Evolutionary conservation across 2,329 filamentous ascomycete species (phyloP).

Genomic region (Neurospora sp.): DNA sequence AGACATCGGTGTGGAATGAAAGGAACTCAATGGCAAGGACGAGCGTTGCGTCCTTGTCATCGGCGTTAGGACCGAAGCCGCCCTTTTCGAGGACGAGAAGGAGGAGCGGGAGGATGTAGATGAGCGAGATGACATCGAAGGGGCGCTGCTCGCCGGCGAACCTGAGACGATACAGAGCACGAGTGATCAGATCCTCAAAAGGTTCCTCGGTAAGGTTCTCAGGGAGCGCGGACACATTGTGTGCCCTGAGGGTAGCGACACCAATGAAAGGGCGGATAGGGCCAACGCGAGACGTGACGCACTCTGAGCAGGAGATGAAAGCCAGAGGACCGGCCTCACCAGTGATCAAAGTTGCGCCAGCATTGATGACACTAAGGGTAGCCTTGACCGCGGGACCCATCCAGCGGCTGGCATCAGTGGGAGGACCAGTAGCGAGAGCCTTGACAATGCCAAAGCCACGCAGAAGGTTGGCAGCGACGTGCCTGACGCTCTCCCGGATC

Average conservation of each 20-base stretch:
- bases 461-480: slow-evolving; percentile 59
- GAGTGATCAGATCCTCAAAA: slow-evolving; percentile 75
- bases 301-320: slow-evolving; percentile 71
- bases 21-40: slow-evolving; percentile 83
- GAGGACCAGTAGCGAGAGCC: slow-evolving; percentile 73
- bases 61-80: slow-evolving; percentile 61
- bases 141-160: slow-evolving; percentile 91
- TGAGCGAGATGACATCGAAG: slow-evolving; percentile 78
- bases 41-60: slow-evolving; percentile 83
- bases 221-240: slow-evolving; percentile 63
- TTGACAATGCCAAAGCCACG: slow-evolving; percentile 81
- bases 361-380: slow-evolving; percentile 64
- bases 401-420: slow-evolving; percentile 83
- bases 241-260: slow-evolving; percentile 72
- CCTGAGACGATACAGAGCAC: slow-evolving; percentile 81
- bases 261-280: slow-evolving; percentile 74
- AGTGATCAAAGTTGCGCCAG: slow-evolving; percentile 71
- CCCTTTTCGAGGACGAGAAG: slow-evolving; percentile 70
- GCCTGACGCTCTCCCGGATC: slow-evolving; percentile 64
- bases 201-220: slow-evolving; percentile 67
- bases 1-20: slow-evolving; percentile 77
- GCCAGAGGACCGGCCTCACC: slow-evolving; percentile 69
- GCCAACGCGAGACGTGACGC: slow-evolving; percentile 65
- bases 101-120: slow-evolving; percentile 76
- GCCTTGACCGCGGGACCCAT: slow-evolving; percentile 71